Evolutionary conservation across 495 filamentous ascomycete species (phyloP).

Genomic region (Endocarpon pusillum): DNA sequence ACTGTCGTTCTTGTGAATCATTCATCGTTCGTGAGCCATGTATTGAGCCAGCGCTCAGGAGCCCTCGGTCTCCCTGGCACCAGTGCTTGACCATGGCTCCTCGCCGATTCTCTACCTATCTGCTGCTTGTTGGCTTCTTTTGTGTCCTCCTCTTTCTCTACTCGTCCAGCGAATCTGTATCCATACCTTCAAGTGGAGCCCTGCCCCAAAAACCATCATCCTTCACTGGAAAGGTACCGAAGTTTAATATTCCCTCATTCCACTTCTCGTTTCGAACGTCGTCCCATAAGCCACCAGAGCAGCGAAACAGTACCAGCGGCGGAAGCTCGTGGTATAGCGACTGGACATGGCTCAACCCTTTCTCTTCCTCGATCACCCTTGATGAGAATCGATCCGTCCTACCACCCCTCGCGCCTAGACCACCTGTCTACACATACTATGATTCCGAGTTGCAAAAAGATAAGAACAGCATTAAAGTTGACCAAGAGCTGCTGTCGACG

Average conservation of each 20-base stretch:
- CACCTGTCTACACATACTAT: slow-evolving; percentile 86
- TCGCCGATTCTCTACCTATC: background rate
- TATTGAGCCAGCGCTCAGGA: too few relatives aligned
- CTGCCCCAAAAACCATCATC: slow-evolving; percentile 60
- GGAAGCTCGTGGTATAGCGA: slow-evolving; percentile 74
- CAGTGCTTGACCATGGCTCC: background rate
- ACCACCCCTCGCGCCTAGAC: slow-evolving; percentile 53
- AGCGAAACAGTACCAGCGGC: slow-evolving; percentile 62
- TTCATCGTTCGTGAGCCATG: too few relatives aligned
- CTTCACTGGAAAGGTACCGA: too few relatives aligned
- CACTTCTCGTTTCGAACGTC: slow-evolving; percentile 40
- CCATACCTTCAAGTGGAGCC: slow-evolving; percentile 36
- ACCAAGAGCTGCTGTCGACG: slow-evolving; percentile 61
- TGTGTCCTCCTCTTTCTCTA: background rate
- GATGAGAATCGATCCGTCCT: slow-evolving; percentile 80
- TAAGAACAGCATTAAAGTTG: slow-evolving; percentile 42
- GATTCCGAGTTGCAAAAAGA: slow-evolving; percentile 48
- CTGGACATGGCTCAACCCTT: slow-evolving; percentile 79
- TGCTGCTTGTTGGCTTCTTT: slow-evolving; percentile 1
- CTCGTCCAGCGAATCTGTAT: slow-evolving; percentile 4
- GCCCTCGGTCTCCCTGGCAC: background rate
- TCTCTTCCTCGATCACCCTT: slow-evolving; percentile 68
- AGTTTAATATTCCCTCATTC: slow-evolving; percentile 10
- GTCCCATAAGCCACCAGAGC: slow-evolving; percentile 61
- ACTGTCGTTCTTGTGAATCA: too few relatives aligned